Evolutionary conservation across 148 eudicot species (phyloP).

Genomic region (Euryodendron excelsum): DNA sequence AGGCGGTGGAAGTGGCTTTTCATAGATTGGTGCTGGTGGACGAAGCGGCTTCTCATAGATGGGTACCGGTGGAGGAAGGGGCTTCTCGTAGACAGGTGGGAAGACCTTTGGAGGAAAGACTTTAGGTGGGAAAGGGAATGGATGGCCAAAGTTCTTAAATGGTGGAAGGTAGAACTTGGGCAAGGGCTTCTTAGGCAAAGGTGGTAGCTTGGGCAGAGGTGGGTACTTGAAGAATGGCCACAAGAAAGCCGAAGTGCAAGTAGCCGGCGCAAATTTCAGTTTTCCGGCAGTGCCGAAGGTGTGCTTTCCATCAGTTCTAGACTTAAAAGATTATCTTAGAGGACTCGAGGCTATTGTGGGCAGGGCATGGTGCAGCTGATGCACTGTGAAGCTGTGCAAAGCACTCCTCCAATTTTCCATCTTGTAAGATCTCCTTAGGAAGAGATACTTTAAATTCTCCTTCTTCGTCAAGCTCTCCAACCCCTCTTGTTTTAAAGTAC

Average conservation of each 20-base stretch:
- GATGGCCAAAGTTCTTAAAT: background rate
- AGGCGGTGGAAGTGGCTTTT: conserved; percentile 7
- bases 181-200: conserved; percentile 17
- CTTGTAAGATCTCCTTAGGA: conserved; percentile 30
- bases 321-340: conserved; percentile 35
- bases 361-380: conserved; percentile 40
- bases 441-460: conserved; percentile 43
- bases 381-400: conserved; percentile 55
- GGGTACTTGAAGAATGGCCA: conserved; percentile 40
- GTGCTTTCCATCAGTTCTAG: conserved; percentile 24
- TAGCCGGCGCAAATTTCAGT: conserved; percentile 34
- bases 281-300: conserved; percentile 30
- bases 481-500: conserved; percentile 32
- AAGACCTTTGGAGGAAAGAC: conserved; percentile 5
- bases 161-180: conserved; percentile 21
- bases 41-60: background rate
- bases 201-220: conserved; percentile 24
- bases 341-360: conserved; percentile 36
- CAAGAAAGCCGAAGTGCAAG: conserved; percentile 43
- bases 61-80: background rate
- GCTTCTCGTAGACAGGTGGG: background rate
- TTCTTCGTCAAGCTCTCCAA: conserved; percentile 33
- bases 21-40: background rate
- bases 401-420: conserved; percentile 44
- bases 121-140: conserved; percentile 10